Evolutionary conservation across 495 filamentous ascomycete genomes (phyloP).

Genomic region (Daldinia loculata): DNA sequence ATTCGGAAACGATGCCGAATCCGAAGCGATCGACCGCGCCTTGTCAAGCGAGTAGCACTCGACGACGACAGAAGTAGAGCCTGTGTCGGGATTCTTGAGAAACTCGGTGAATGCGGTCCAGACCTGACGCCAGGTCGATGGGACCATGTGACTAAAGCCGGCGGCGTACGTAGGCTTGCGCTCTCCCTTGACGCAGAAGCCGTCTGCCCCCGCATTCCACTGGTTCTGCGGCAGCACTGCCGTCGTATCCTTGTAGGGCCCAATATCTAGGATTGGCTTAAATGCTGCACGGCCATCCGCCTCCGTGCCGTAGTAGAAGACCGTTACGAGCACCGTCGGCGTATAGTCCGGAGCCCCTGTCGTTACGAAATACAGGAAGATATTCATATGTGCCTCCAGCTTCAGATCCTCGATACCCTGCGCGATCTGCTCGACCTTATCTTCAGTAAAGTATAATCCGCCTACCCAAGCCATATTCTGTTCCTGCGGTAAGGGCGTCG

Average conservation of each 20-base stretch:
- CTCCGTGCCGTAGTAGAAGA: slow-evolving; percentile 42
- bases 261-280: slow-evolving; percentile 41
- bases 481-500: slow-evolving; percentile 28
- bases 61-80: slow-evolving; percentile 44
- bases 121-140: slow-evolving; percentile 36
- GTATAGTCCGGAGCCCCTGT: slow-evolving; percentile 15
- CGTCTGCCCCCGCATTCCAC: slow-evolving; percentile 42
- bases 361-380: slow-evolving; percentile 41
- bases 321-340: slow-evolving; percentile 34
- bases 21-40: slow-evolving; percentile 37
- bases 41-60: slow-evolving; percentile 54
- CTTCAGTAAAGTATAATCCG: slow-evolving; percentile 50
- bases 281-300: slow-evolving; percentile 37
- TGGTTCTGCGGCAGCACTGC: slow-evolving; percentile 37
- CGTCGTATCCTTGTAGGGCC: slow-evolving; percentile 41
- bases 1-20: slow-evolving; percentile 49
- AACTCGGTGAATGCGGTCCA: slow-evolving; percentile 39
- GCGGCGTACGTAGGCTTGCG: slow-evolving; percentile 47
- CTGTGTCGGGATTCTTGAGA: slow-evolving; percentile 46
- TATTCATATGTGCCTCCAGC: slow-evolving; percentile 36
- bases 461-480: slow-evolving; percentile 45
- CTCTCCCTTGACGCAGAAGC: slow-evolving; percentile 45
- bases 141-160: slow-evolving; percentile 37
- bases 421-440: slow-evolving; percentile 42
- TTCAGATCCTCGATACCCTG: slow-evolving; percentile 44